These are phyloP conservation scores for Massarina eburnea DNA, from an alignment of 2,329 filamentous ascomycete species.

Conservation along the genomic window DNA sequence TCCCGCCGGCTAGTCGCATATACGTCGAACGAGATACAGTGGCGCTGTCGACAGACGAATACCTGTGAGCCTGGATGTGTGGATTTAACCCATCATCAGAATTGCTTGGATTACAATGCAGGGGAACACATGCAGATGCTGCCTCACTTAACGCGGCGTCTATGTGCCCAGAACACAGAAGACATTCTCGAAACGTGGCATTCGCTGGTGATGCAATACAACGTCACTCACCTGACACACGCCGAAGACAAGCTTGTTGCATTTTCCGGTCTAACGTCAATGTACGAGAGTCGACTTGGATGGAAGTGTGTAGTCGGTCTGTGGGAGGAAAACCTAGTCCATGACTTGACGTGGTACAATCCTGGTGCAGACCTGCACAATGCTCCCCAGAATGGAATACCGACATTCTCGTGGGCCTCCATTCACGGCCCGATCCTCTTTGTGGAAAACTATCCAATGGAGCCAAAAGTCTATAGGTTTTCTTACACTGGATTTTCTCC, in stretches of 20 bases:
- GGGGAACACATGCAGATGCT: no score
- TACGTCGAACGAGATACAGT: neutral
- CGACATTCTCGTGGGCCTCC: neutral
- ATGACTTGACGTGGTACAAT: neutral
- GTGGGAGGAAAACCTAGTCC: neutral
- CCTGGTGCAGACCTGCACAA: neutral
- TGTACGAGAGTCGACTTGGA: neutral
- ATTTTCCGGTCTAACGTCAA: neutral
- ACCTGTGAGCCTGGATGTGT: neutral
- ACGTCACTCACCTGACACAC: neutral
- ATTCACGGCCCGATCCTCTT: neutral
- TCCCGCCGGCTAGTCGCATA: neutral
- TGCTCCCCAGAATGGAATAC: neutral
- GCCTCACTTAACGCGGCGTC: no score
- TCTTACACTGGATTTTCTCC: no score
- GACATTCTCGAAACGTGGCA: neutral
- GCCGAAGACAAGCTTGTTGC: neutral
- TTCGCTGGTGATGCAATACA: neutral
- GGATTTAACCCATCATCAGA: neutral
- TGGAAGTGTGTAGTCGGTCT: neutral
- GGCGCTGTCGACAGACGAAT: neutral
- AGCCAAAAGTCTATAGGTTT: no score
- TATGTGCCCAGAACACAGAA: no score
- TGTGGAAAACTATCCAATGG: no score
- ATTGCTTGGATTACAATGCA: neutral